Evolutionary conservation across 805 yeast genomes (phyloP).

Genomic region (Komagataella kurtzmanii): DNA sequence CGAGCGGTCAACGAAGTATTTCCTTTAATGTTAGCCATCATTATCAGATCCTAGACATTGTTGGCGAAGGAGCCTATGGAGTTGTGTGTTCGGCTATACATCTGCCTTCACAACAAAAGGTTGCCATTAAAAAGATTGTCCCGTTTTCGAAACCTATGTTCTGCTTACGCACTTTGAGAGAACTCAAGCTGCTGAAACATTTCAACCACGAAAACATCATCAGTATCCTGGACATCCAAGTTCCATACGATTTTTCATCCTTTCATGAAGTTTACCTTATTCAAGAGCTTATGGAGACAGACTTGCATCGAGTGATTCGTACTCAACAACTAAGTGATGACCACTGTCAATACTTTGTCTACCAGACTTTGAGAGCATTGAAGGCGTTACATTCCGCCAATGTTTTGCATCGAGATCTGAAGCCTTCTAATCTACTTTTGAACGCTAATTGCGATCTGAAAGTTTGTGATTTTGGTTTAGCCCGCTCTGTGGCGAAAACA

Average conservation of each 20-base stretch:
- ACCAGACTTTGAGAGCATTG: conserved; percentile 81
- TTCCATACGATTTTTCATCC: conserved; percentile 61
- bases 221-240: conserved; percentile 77
- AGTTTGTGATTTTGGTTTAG: conserved; percentile 89
- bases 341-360: conserved; percentile 86
- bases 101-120: conserved; percentile 72
- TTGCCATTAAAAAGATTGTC: conserved; percentile 91
- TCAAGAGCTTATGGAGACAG: conserved; percentile 84
- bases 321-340: conserved; percentile 81
- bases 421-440: conserved; percentile 76
- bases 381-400: conserved; percentile 91
- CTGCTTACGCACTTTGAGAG: conserved; percentile 80
- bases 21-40: conserved; percentile 81
- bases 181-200: conserved; percentile 76
- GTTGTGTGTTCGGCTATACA: conserved; percentile 85
- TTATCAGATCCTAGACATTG: conserved; percentile 71
- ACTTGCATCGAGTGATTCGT: conserved; percentile 66
- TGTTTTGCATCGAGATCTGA: conserved; percentile 84
- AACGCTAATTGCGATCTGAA: conserved; percentile 91
- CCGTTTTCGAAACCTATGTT: conserved; percentile 87
- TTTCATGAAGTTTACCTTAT: conserved; percentile 83
- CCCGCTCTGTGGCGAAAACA: conserved; percentile 48
- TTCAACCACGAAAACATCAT: conserved; percentile 92
- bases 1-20: conserved; percentile 7
- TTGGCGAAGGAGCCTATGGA: conserved; percentile 97